Conservation (phyloP, 2,329 filamentous ascomycete species). For the Helminthosporium solani region DNA sequence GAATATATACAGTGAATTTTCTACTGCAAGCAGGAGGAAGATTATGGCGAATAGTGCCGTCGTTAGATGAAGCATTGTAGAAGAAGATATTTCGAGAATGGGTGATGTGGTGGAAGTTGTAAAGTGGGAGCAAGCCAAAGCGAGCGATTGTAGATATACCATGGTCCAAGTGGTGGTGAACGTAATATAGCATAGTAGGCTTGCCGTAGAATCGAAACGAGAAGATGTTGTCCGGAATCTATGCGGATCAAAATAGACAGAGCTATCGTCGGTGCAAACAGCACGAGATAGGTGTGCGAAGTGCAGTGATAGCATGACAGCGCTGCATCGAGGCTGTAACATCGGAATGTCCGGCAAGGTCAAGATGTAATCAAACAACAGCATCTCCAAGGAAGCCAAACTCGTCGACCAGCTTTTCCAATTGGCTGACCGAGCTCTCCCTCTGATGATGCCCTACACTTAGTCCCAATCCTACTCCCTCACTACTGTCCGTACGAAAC, state of each 20-base stretch:
- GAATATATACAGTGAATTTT: not conserved
- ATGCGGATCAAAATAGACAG: not conserved
- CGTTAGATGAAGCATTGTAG: constrained; percentile 5
- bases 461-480: constrained; percentile 3
- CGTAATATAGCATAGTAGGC: not conserved
- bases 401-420: constrained; percentile 32
- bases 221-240: not conserved
- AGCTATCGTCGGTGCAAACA: not conserved
- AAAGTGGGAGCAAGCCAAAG: not conserved
- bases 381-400: constrained; percentile 36
- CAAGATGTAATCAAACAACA: constrained; percentile 19
- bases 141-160: not conserved
- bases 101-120: not conserved
- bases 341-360: not conserved
- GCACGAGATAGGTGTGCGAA: not conserved
- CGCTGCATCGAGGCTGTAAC: too few species aligned
- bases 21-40: not conserved
- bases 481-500: not conserved
- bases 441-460: constrained; percentile 15
- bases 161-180: not conserved
- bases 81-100: not conserved
- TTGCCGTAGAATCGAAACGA: not conserved
- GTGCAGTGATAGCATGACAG: not conserved
- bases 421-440: constrained; percentile 24
- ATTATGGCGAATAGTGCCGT: not conserved